A percentile compares a stretch with the other conserved stretches of the same genome.
Conservation (phyloP, 1,284 basidiomycete genomes). For the Ceratobasidium sp. region DNA sequence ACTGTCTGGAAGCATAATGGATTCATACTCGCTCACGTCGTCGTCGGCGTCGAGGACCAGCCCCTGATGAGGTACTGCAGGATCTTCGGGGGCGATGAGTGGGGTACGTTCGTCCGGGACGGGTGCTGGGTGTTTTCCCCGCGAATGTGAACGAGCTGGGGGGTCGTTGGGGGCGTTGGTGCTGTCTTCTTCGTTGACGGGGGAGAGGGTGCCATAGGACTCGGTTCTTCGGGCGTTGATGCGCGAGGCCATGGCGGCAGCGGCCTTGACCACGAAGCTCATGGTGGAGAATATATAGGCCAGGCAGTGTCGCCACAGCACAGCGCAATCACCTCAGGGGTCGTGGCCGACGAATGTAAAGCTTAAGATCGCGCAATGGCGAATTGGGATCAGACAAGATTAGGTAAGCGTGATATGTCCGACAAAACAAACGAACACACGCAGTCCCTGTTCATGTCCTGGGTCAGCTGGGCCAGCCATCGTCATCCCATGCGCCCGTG, state of each 20-base stretch:
- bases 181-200: slow-evolving; percentile 26
- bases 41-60: slow-evolving; percentile 10
- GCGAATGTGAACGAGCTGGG: not conserved
- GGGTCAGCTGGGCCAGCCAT: not conserved
- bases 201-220: slow-evolving; percentile 24
- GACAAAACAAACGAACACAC: not conserved
- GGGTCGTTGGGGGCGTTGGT: not conserved
- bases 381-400: slow-evolving; percentile 5
- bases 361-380: slow-evolving; percentile 14
- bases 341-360: slow-evolving; percentile 3
- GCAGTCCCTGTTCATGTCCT: not conserved
- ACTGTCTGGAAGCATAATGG: slow-evolving; percentile 31
- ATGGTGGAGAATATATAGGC: slow-evolving; percentile 4
- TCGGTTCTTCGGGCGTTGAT: slow-evolving; percentile 18
- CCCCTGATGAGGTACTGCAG: slow-evolving; percentile 10
- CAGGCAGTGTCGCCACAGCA: slow-evolving; percentile 16
- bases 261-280: not conserved
- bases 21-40: slow-evolving; percentile 21
- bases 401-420: not conserved
- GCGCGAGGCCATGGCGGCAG: slow-evolving; percentile 28
- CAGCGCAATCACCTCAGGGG: not conserved
- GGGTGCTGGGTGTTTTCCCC: slow-evolving; percentile 14
- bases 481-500: not conserved
- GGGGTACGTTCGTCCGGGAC: slow-evolving; percentile 24
- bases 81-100: not conserved